Percentiles rank a stretch among this genome's conserved stretches.
These are phyloP conservation scores for Phaeosphaeria sp. DNA, from an alignment of 2,329 filamentous ascomycete species.

Conservation along the genomic window DNA sequence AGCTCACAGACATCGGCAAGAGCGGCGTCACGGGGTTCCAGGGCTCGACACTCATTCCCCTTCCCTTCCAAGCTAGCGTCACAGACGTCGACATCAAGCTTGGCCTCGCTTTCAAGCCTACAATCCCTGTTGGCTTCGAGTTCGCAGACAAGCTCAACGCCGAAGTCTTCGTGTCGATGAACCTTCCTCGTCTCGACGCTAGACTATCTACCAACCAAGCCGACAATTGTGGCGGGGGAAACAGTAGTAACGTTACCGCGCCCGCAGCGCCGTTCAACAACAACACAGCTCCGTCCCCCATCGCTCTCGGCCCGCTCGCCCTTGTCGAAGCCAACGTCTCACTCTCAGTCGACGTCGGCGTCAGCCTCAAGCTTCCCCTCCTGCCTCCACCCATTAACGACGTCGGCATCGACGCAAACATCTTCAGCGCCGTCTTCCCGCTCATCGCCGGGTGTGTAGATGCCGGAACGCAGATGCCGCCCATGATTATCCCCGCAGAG, in stretches of 20 bases:
- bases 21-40: constrained; percentile 38
- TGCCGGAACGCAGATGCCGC: constrained; percentile 3
- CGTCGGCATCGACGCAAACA: constrained; percentile 16
- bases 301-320: constrained; percentile 23
- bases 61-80: constrained; percentile 42
- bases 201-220: constrained; percentile 31
- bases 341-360: constrained; percentile 24
- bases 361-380: constrained; percentile 27
- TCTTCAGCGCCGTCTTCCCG: constrained; percentile 29
- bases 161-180: constrained; percentile 36
- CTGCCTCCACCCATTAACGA: constrained; percentile 24
- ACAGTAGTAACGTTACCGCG: not conserved
- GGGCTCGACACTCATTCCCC: constrained; percentile 33
- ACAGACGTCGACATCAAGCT: constrained; percentile 37
- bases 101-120: constrained; percentile 38
- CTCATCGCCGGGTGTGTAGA: constrained; percentile 29
- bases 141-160: constrained; percentile 38
- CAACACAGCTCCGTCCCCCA: not conserved
- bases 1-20: constrained; percentile 31
- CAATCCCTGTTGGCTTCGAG: constrained; percentile 45
- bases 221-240: constrained; percentile 22
- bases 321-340: constrained; percentile 36
- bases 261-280: constrained; percentile 8
- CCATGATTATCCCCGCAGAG: not conserved
- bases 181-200: constrained; percentile 41